These are phyloP conservation scores for Silybum marianum DNA, from an alignment of 129 eudicot species.

Conservation along the genomic window DNA sequence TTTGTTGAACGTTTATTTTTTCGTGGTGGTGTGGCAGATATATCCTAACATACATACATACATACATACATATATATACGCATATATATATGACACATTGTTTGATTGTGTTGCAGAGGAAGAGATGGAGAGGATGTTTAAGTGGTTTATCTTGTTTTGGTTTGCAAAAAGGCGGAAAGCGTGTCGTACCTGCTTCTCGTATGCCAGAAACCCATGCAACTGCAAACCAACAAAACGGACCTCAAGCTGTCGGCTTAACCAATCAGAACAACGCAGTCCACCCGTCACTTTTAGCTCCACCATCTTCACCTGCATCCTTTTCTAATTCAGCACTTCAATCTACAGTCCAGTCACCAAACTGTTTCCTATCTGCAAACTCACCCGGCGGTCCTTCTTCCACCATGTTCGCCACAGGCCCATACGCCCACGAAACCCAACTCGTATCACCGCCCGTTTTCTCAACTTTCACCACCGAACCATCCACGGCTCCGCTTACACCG, in stretches of 20 bases:
- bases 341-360: constrained; percentile 89
- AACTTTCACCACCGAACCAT: constrained; percentile 94
- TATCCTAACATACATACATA: neutral
- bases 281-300: constrained; percentile 83
- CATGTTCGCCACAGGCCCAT: constrained; percentile 92
- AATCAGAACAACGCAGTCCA: constrained; percentile 58
- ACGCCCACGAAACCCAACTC: constrained; percentile 86
- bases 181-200: constrained; percentile 92
- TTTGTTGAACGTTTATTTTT: neutral
- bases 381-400: constrained; percentile 83
- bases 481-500: constrained; percentile 96
- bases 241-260: constrained; percentile 59
- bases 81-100: neutral
- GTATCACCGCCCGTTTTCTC: constrained; percentile 98
- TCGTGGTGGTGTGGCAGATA: neutral
- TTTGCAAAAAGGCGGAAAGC: constrained; percentile 87
- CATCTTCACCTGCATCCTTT: constrained; percentile 97
- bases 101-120: constrained; percentile 58
- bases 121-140: constrained; percentile 91
- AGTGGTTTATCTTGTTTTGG: constrained; percentile 84
- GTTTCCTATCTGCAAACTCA: constrained; percentile 81
- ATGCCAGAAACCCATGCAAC: constrained; percentile 62
- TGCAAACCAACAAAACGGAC: constrained; percentile 66
- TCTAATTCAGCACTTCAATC: constrained; percentile 88
- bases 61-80: no score